A percentile compares a stretch with the other conserved stretches of the same genome.
phyloP scores from a whole-genome alignment of 129 eudicot genomes.

The Artemisia tridentata region DNA sequence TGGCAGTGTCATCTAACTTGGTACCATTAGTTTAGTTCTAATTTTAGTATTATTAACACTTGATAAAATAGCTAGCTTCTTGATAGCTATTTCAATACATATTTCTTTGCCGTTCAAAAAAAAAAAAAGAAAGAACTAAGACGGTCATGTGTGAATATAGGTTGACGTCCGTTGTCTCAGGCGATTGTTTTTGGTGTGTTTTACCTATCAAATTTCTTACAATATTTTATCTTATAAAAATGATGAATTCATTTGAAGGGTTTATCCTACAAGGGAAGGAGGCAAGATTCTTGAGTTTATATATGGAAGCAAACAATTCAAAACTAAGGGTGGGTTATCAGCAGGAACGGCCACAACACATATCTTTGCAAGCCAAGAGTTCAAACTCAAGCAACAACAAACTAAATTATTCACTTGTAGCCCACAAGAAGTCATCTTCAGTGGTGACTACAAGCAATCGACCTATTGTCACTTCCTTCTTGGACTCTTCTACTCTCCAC shows the following conservation, averaged over 20 bases:
- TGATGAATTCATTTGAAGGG: conserved; percentile 31
- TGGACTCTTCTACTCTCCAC: conserved; percentile 51
- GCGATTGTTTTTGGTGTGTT: background rate
- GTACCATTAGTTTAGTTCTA: too few relatives aligned
- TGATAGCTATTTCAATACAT: too few relatives aligned
- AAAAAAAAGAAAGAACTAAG: too few relatives aligned
- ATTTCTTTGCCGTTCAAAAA: too few relatives aligned
- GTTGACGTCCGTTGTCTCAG: too few relatives aligned
- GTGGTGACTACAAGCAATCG: conserved; percentile 74
- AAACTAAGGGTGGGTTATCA: conserved; percentile 70
- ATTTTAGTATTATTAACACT: too few relatives aligned
- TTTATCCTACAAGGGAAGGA: conserved; percentile 72
- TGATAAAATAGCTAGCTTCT: too few relatives aligned
- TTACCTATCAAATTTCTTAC: background rate
- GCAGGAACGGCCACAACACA: conserved; percentile 90
- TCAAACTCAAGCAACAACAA: conserved; percentile 50
- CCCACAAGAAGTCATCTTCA: conserved; percentile 67
- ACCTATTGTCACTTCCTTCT: conserved; percentile 86
- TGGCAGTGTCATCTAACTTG: too few relatives aligned
- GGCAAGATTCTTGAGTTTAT: conserved; percentile 74
- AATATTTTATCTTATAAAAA: background rate
- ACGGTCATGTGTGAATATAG: too few relatives aligned
- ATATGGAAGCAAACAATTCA: conserved; percentile 70
- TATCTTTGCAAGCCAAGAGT: conserved; percentile 60
- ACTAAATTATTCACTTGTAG: conserved; percentile 69